These are phyloP conservation scores for Calonectria fujianensis DNA, from an alignment of 2,329 filamentous ascomycete genomes.

Conservation along the genomic window DNA sequence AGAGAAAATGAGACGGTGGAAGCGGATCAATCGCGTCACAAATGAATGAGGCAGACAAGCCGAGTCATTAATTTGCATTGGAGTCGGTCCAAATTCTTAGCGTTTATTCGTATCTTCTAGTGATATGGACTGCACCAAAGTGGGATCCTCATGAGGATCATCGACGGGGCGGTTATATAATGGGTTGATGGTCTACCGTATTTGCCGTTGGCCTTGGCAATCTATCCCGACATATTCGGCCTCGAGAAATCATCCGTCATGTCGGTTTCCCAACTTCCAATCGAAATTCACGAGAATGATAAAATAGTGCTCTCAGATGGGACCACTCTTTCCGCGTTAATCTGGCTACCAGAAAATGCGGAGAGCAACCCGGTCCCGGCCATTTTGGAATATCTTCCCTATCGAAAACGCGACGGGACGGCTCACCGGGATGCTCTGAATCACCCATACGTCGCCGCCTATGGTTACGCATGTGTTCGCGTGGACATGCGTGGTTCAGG, in stretches of 20 bases:
- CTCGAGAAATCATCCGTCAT: background rate
- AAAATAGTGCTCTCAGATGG: constrained; percentile 22
- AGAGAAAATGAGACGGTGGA: constrained; percentile 12
- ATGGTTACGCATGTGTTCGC: constrained; percentile 30
- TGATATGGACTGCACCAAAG: background rate
- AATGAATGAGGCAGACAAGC: constrained; percentile 16
- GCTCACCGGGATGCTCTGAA: constrained; percentile 28
- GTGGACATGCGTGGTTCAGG: constrained; percentile 34
- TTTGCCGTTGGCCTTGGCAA: background rate
- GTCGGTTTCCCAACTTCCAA: constrained; percentile 23
- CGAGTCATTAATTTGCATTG: constrained; percentile 1
- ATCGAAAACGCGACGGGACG: constrained; percentile 30
- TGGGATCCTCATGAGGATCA: background rate
- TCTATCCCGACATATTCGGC: background rate
- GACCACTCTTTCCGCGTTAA: constrained; percentile 26
- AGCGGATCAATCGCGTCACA: background rate
- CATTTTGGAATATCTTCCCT: constrained; percentile 32
- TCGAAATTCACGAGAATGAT: constrained; percentile 13
- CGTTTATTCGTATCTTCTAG: background rate
- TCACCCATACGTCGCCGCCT: constrained; percentile 22
- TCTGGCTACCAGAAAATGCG: constrained; percentile 29
- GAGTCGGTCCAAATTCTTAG: background rate
- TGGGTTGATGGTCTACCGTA: background rate
- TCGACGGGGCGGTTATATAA: background rate
- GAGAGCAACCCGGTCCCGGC: constrained; percentile 19